These are phyloP conservation scores for Herpotrichia juniperi DNA, from an alignment of 2,329 filamentous ascomycete genomes.

Conservation along the genomic window DNA sequence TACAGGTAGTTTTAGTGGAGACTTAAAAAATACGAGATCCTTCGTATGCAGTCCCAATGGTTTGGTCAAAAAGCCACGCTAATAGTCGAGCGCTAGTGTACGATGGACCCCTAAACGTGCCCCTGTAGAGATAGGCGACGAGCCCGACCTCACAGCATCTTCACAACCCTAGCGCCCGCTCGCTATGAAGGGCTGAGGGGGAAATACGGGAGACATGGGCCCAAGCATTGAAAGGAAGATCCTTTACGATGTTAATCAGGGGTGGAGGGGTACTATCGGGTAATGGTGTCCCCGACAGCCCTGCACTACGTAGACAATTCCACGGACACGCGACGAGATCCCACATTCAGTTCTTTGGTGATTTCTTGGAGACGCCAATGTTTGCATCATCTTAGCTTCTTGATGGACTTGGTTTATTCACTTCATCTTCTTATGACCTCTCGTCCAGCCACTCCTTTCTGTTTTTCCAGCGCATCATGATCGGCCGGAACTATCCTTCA, in stretches of 20 bases:
- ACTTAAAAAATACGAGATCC: too few relatives aligned
- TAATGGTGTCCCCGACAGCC: background rate
- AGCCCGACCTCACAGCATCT: background rate
- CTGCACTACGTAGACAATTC: background rate
- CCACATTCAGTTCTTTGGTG: background rate
- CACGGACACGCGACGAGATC: background rate
- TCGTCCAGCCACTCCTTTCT: background rate
- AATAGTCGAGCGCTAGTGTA: background rate
- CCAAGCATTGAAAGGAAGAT: background rate
- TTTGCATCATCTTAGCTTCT: background rate
- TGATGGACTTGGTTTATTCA: background rate
- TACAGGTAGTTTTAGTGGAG: too few relatives aligned
- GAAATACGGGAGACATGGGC: too few relatives aligned
- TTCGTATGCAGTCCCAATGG: too few relatives aligned
- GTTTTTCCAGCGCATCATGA: constrained; percentile 9
- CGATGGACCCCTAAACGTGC: background rate
- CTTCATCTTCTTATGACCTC: background rate
- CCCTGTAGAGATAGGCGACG: background rate
- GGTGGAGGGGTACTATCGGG: background rate
- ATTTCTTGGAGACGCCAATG: background rate
- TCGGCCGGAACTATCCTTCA: constrained; percentile 6
- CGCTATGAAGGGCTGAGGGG: background rate
- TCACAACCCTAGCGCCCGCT: background rate
- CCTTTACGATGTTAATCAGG: background rate
- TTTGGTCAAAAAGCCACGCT: too few relatives aligned